Evolutionary conservation across 805 yeast genomes (phyloP).

Genomic region (Suhomyces pyralidae): DNA sequence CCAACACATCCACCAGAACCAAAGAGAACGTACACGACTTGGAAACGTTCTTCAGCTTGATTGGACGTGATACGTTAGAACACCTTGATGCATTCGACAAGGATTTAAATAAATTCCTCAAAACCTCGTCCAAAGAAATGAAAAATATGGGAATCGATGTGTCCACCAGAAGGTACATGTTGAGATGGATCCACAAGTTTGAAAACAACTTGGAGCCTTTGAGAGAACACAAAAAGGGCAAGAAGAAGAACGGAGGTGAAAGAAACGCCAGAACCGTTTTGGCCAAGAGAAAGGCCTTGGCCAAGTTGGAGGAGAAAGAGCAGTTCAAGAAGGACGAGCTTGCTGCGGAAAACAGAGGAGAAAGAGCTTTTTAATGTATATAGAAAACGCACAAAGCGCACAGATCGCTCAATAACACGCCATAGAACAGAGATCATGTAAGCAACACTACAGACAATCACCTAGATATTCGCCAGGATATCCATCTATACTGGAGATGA

Average conservation of each 20-base stretch:
- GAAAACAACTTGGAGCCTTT: conserved; percentile 54
- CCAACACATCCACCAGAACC: conserved; percentile 53
- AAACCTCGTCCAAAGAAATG: conserved; percentile 50
- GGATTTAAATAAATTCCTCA: conserved; percentile 59
- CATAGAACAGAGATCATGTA: not conserved
- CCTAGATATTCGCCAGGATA: no score
- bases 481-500: not conserved
- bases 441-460: no score
- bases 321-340: conserved; percentile 32
- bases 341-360: conserved; percentile 42
- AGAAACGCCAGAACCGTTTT: conserved; percentile 57
- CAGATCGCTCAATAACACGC: not conserved
- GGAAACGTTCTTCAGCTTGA: conserved; percentile 64
- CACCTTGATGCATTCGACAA: conserved; percentile 63
- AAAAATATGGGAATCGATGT: conserved; percentile 77
- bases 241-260: conserved; percentile 83
- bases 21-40: conserved; percentile 57
- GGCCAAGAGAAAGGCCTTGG: conserved; percentile 59
- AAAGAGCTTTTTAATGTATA: conserved; percentile 34
- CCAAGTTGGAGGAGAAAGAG: conserved; percentile 54
- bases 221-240: conserved; percentile 59
- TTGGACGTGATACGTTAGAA: conserved; percentile 75
- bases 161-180: conserved; percentile 66
- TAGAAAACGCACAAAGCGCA: not conserved
- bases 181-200: conserved; percentile 68